Base-by-base conservation (phyloP, 208 protist species). In the Phytomonas francai region DNA sequence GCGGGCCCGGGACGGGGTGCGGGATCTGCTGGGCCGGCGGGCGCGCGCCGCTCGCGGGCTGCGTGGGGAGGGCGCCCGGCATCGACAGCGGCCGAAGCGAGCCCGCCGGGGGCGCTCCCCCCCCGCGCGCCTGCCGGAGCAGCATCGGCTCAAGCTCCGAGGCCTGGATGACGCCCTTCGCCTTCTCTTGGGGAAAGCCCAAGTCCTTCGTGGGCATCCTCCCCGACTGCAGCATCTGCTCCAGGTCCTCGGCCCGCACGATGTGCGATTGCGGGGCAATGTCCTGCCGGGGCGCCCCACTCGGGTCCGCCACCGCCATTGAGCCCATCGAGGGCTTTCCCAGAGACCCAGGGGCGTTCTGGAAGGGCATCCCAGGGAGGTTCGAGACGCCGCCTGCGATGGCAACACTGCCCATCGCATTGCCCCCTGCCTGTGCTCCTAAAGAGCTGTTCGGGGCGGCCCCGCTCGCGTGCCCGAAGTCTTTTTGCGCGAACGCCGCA, bases 211-310 rank as follows among this genome's bases (percentile, higher is more conserved):
- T 27, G 19, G 57, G 49, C n/a, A 67, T 30, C 33, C 22, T 54
- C 22, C 70, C 76, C 31, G 65, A 83, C 54, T 75, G 69, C 66
- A 92, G 72, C 56, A 81, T 54, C 58, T 77, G 59, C 76, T 92
- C 87, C 49, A 92, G 67, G 34, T 92, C 87, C 28, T 78, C 73
- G 56, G 77, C 84, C 2, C 70, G 68, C 84, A 83, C 89, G 59
- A 77, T 65, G 42, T 72, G 59, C 31, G 68, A 25, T 29, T 62
- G 49, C 14, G 56, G 16, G 28, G 4, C 64, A 0, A 30, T 7
- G 27, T n/a, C 29, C 29, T 28, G 54, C 31, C 70, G 31, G 27
- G 59, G 36, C 59, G 36, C 16, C 57, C 42, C 33, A 33, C 54
- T 67, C 28, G 67, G 31, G 8, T 27, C 45, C 7, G 59, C 56